Base-by-base conservation (phyloP, 306 rosid genomes). In the Casuarina equisetifolia region DNA sequence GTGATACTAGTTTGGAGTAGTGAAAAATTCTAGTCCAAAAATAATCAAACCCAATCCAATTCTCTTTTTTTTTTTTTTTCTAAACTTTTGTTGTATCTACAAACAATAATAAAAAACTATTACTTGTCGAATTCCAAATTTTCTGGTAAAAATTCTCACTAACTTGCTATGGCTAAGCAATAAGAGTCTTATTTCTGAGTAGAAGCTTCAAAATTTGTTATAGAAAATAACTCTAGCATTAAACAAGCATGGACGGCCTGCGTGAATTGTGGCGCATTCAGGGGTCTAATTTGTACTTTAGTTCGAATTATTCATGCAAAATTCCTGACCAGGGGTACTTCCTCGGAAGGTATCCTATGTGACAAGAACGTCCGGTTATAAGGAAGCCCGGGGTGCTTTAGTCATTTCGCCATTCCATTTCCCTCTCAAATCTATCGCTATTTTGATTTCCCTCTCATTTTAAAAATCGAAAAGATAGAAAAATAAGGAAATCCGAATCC, bases 251-350 rank as follows among this genome's bases (percentile, higher is more conserved):
- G 69, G 69, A 62, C 69, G 5, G 20, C 91, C 72, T 80, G 89
- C 70, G 82, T 53, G 77, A 74, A 55, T 20, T 59, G 54, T 49
- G 69, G 72, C 20, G 76, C 75, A 57, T 57, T 45, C 53, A 69
- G 77, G 76, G 81, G 82, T 25, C 2, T 52, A 71, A 79, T 76
- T 5, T 38, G 78, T 86, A 74, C 68, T 46, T 72, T 63, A 1
- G 61, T 64, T 79, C 84, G 51, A 87, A 69, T 62, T 32, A 72
- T 57, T 76, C 88, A 82, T 77, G 70, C 16, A 45, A 58, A 69
- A 12, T 62, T 3, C 74, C 77, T 78, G 84, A 59, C 52, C 12
- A 38, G 54, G 52, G 70, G 77, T 45, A 52, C 48, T 59, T 32
- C 13, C 61, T 1, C 38, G 32, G 73, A 25, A 0, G 1, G 32